Base-by-base conservation (phyloP, 116 monocot genomes). In the Trichopus zeylanicus region DNA sequence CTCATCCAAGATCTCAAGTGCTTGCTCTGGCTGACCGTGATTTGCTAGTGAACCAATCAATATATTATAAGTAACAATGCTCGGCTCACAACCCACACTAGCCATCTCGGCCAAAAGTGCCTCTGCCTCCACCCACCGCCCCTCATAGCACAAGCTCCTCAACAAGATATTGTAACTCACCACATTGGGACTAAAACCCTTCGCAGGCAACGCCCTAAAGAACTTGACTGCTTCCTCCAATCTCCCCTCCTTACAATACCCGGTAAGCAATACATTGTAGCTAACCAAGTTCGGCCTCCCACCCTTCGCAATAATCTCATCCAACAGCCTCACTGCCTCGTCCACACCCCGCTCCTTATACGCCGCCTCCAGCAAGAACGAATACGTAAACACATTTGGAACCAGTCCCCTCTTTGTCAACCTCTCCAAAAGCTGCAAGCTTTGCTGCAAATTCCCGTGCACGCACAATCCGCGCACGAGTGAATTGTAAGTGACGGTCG, bases 261-360 rank as follows among this genome's bases (percentile, higher is more conserved):
- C 82, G 42, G 85, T 93, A 25, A 93, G 78, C 55, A 93, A 53
- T 6, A 82, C 82, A 59, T 88, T 85, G 72, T 93, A 93, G 24
- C 77, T 79, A 25, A 84, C 89, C 58, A 82, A 64, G 66, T 93
- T 88, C 1, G 93, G 88, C 65, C 37, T 77, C 29, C 85, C 79
- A 26, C 88, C 88, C 70, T 77, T 93, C 0, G 60, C 68, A 1
- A 88, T 78, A 18, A 93, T 85, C 77, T 88, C 81, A 46, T 77
- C 77, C 65, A 93, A 62, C 21, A 93, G 67, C 59, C 53, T 70
- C 48, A 82, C 76, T 0, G 93, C 85, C 55, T 77, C 85, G 31
- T 93, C 72, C 0, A 72, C 82, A 0, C 93, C 93, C 29, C 82
- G 57, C 31, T 88, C 85, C 63, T 80, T 82, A 57, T 80, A 82